These are phyloP conservation scores for Epichloe gansuensis DNA, from an alignment of 2,329 filamentous ascomycete species.

Conservation along the genomic window DNA sequence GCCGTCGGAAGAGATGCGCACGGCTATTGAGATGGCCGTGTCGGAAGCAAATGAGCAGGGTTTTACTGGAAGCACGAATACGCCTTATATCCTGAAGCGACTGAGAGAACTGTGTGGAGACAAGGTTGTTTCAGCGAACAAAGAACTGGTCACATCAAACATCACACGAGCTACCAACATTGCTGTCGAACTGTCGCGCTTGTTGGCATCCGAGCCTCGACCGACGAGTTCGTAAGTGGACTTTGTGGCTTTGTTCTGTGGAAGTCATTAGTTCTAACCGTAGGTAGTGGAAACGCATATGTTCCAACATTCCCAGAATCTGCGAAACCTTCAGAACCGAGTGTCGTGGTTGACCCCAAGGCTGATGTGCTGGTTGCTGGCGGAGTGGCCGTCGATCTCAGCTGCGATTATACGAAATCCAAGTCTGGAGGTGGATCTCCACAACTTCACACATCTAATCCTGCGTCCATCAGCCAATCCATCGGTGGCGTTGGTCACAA, in stretches of 20 bases:
- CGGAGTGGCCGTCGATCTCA: slow-evolving; percentile 78
- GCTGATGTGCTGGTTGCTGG: slow-evolving; percentile 75
- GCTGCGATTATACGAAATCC: slow-evolving; percentile 54
- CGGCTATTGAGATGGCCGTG: slow-evolving; percentile 55
- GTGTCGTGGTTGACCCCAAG: slow-evolving; percentile 11
- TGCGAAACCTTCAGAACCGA: not conserved
- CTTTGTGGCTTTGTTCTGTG: slow-evolving; percentile 8
- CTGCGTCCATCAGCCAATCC: slow-evolving; percentile 64
- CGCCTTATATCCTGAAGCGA: slow-evolving; percentile 67
- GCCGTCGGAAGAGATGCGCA: slow-evolving; percentile 56
- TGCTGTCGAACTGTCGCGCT: slow-evolving; percentile 37
- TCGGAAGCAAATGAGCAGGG: slow-evolving; percentile 50
- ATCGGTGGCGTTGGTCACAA: slow-evolving; percentile 89
- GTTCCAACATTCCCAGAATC: not conserved
- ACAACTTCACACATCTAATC: slow-evolving; percentile 70
- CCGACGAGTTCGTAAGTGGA: slow-evolving; percentile 25
- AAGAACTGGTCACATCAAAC: slow-evolving; percentile 43
- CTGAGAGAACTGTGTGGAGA: slow-evolving; percentile 68
- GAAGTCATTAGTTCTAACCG: slow-evolving; percentile 20
- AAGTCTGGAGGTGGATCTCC: slow-evolving; percentile 24
- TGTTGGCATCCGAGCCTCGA: slow-evolving; percentile 22
- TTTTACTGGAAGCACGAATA: slow-evolving; percentile 63
- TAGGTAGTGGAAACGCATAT: slow-evolving; percentile 19
- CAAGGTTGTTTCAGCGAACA: slow-evolving; percentile 62
- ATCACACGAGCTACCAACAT: slow-evolving; percentile 42